These are phyloP conservation scores for Coniochaeta ligniaria DNA, from an alignment of 2,329 filamentous ascomycete species.

Conservation along the genomic window DNA sequence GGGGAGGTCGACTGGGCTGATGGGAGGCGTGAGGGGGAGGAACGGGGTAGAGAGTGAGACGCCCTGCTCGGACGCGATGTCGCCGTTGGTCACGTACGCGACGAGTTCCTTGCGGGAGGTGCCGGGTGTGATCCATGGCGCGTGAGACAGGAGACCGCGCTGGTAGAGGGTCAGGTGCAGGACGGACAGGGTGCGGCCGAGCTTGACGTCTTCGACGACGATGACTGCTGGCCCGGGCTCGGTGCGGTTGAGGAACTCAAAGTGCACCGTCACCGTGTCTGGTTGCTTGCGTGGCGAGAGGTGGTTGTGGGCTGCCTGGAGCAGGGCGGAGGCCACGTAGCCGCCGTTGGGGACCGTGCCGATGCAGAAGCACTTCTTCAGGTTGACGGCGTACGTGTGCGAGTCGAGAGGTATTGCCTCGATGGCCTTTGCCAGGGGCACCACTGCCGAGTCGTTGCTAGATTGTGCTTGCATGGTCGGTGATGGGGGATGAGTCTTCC, in stretches of 20 bases:
- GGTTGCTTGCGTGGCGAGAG: constrained; percentile 17
- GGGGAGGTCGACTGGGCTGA: constrained; percentile 15
- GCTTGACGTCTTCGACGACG: constrained; percentile 31
- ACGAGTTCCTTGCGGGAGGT: constrained; percentile 22
- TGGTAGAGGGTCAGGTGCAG: constrained; percentile 36
- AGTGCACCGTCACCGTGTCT: constrained; percentile 30
- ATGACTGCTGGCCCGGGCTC: constrained; percentile 28
- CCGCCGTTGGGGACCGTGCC: constrained; percentile 36
- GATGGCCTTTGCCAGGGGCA: constrained; percentile 15
- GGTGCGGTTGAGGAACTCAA: constrained; percentile 33
- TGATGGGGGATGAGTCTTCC: not conserved
- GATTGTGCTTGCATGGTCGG: not conserved
- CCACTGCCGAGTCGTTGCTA: not conserved
- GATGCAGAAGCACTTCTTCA: constrained; percentile 15
- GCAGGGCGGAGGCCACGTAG: constrained; percentile 33
- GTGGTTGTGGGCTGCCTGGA: constrained; percentile 9
- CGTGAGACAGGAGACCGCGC: constrained; percentile 19
- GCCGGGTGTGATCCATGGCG: constrained; percentile 26
- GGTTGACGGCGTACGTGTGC: constrained; percentile 14
- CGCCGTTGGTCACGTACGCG: constrained; percentile 32
- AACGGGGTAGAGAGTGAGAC: constrained; percentile 20
- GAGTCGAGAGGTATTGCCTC: constrained; percentile 13
- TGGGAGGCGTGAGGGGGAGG: constrained; percentile 10
- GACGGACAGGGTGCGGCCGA: constrained; percentile 31
- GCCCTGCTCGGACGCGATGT: constrained; percentile 23